Evolutionary conservation across 257 asterid species (phyloP), one percentile per base, ranked within the genome.

Genomic region (Przewalskia tangutica): DNA sequence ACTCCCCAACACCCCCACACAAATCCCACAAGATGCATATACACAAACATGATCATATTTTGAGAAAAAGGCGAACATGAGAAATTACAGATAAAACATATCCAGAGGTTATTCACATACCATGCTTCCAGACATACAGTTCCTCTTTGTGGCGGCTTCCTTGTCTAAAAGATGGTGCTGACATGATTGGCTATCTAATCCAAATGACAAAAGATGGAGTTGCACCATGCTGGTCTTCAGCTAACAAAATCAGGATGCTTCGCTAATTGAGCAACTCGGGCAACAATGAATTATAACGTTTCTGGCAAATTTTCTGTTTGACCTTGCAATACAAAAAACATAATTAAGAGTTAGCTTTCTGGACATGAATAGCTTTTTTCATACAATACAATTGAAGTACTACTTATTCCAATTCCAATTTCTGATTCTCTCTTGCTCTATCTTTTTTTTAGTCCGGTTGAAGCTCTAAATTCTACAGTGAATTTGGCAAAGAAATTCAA

Each of bases 131-230:
- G 13, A 38, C 75, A 36, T 16, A 38, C 7, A 36, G 51, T 66
- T 66, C 51, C 71, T 32, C 44, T 64, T 64, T 8, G 0, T 64
- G 17, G 71, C 5, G 34, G 46, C 73, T 32, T 32, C 18, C 17
- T 12, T 13, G 58, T 14, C 58, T 53, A 53, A 53, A 53, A 0
- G 97, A 93, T 50, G 97, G 98, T 1, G 91, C 91, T 38, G 98
- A 93, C 81, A 88, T 91, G 59, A 90, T 94, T 7, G 98, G 93
- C 71, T 93, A 97, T 81, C 86, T 92, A 0, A 97, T 91, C 73
- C 98, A 91, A 86, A 46, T 93, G 91, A 83, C 98, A 5, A 87
- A 90, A 86, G 98, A 94, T 81, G 98, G 97, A 81, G 81, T 87
- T 3, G 89, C 94, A 79, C 93, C 91, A 89, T 94, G 98, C 90